Evolutionary conservation across 352 stramenopile species (phyloP).

Genomic region (Phytopythium vexans): DNA sequence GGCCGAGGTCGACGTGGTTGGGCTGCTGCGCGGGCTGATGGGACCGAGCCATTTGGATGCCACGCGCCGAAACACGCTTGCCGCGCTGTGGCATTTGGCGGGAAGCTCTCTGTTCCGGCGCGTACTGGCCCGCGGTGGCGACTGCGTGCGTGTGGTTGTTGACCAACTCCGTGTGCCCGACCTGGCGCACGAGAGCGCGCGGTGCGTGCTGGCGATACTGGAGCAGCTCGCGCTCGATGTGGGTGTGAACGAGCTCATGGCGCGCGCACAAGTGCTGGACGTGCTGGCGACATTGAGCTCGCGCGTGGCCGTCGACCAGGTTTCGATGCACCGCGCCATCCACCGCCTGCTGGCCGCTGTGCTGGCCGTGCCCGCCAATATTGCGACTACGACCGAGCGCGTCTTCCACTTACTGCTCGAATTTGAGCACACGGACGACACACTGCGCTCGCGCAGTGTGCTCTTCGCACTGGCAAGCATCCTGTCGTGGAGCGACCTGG

Average conservation of each 20-base stretch:
- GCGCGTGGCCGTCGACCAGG: conserved; percentile 10
- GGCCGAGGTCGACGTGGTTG: conserved; percentile 44
- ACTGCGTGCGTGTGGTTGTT: conserved; percentile 45
- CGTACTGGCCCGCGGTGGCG: conserved; percentile 33
- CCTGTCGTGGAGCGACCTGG: conserved; percentile 54
- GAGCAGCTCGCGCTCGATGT: conserved; percentile 27
- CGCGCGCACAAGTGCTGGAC: conserved; percentile 28
- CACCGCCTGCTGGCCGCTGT: conserved; percentile 58
- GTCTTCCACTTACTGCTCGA: conserved; percentile 58
- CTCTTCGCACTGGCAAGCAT: conserved; percentile 59
- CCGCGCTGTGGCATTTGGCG: conserved; percentile 47
- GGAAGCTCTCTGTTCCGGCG: conserved; percentile 47
- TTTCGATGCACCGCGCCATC: conserved; percentile 7
- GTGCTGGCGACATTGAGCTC: conserved; percentile 25
- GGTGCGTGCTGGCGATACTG: conserved; percentile 37
- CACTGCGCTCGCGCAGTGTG: conserved; percentile 43
- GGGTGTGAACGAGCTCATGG: conserved; percentile 39
- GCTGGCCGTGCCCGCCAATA: conserved; percentile 41
- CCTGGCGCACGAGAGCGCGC: conserved; percentile 20
- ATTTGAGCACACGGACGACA: conserved; percentile 27
- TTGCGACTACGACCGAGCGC: conserved; percentile 32
- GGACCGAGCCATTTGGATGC: conserved; percentile 15
- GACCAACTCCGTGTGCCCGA: conserved; percentile 26
- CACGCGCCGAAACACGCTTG: conserved; percentile 44
- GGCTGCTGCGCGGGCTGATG: conserved; percentile 33